phyloP scores from a whole-genome alignment of 805 yeast genomes.

The Ogataea nonfermentans region DNA sequence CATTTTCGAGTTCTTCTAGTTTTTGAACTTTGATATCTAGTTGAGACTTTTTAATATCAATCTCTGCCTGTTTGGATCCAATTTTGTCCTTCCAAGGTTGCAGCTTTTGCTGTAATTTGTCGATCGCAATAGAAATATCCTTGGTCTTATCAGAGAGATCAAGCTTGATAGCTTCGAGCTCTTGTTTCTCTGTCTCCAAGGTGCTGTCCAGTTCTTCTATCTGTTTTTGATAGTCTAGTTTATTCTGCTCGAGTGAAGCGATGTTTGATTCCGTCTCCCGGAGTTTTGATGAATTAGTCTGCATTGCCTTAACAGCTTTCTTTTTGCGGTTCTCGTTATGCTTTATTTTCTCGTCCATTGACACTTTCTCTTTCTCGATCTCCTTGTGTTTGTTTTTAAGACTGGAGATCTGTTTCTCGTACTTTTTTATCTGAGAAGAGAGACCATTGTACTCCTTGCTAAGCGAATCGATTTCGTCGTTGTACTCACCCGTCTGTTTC shows the following conservation, averaged over 20 bases:
- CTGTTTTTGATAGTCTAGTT: slow-evolving; percentile 43
- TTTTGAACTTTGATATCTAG: slow-evolving; percentile 57
- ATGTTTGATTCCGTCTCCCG: slow-evolving; percentile 47
- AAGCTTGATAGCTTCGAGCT: slow-evolving; percentile 61
- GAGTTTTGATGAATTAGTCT: slow-evolving; percentile 44
- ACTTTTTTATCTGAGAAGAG: slow-evolving; percentile 22
- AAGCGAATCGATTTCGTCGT: slow-evolving; percentile 35
- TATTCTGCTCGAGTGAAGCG: slow-evolving; percentile 43
- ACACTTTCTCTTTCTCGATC: slow-evolving; percentile 57
- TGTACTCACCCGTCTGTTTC: slow-evolving; percentile 39
- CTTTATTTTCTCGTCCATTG: slow-evolving; percentile 74
- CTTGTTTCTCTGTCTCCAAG: slow-evolving; percentile 50
- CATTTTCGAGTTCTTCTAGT: slow-evolving; percentile 41
- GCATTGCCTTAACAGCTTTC: slow-evolving; percentile 56
- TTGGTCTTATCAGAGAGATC: slow-evolving; percentile 74
- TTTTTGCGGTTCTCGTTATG: slow-evolving; percentile 57
- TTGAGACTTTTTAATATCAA: slow-evolving; percentile 62
- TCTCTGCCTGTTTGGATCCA: slow-evolving; percentile 58
- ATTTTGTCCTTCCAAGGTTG: slow-evolving; percentile 83
- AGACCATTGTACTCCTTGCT: slow-evolving; percentile 32
- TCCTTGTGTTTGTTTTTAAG: slow-evolving; percentile 39
- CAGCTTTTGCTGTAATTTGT: slow-evolving; percentile 55
- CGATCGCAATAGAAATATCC: slow-evolving; percentile 63
- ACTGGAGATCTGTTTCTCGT: slow-evolving; percentile 28
- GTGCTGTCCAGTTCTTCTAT: slow-evolving; percentile 43